A percentile compares a stretch with the other conserved stretches of the same genome.
Evolutionary conservation across 2,329 filamentous ascomycete species (phyloP).

Genomic region (Sclerotinia nivalis): DNA sequence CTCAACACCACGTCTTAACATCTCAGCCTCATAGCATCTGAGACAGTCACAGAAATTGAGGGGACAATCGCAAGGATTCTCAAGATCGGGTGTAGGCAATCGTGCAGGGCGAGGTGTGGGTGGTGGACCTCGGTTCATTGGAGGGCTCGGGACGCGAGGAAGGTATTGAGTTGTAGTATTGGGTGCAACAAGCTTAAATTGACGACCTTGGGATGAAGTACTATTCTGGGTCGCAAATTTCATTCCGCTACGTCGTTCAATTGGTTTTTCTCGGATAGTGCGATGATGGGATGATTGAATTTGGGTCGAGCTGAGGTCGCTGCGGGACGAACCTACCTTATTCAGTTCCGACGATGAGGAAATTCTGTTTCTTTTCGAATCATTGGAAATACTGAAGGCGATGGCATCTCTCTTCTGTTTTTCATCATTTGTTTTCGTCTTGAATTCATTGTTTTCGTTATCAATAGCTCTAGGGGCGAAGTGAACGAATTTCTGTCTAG

Average conservation of each 20-base stretch:
- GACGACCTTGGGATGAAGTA: not conserved
- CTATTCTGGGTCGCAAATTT: not conserved
- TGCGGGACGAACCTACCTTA: not conserved
- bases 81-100: conserved; percentile 35
- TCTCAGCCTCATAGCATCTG: not conserved
- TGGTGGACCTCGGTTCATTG: conserved; percentile 27
- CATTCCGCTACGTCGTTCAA: not conserved
- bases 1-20: not conserved
- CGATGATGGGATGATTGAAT: not conserved
- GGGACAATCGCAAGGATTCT: conserved; percentile 24
- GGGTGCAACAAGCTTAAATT: not conserved
- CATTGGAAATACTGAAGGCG: not conserved
- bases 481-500: conserved; percentile 21
- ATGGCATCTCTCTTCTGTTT: not conserved
- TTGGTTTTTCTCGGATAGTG: not conserved
- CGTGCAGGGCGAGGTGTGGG: conserved; percentile 33
- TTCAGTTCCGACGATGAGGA: not conserved
- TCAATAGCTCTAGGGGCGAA: conserved; percentile 30
- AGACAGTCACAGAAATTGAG: conserved; percentile 18
- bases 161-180: conserved; percentile 21
- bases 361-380: not conserved
- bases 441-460: conserved; percentile 23
- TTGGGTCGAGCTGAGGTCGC: not conserved
- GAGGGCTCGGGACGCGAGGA: conserved; percentile 27
- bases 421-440: not conserved